A percentile compares a stretch with the other conserved stretches of the same genome.
phyloP scores from a whole-genome alignment of 306 rosid genomes.

The Cicer cuneatum region DNA sequence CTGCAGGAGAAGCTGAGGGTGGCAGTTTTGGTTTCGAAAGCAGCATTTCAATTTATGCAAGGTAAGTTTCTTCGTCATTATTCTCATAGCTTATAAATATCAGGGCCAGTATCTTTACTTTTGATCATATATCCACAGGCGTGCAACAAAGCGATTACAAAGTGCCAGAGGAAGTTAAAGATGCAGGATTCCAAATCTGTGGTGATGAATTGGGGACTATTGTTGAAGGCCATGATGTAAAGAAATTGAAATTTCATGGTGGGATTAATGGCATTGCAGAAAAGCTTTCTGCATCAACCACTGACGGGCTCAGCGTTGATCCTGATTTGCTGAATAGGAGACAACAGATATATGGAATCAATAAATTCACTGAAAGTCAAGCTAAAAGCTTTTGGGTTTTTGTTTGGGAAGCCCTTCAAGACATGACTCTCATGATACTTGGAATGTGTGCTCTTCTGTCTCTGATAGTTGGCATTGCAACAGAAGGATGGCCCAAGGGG shows the following conservation, averaged over 20 bases:
- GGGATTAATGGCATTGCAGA: constrained; percentile 70
- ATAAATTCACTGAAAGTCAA: constrained; percentile 78
- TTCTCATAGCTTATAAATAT: background rate
- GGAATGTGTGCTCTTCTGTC: constrained; percentile 91
- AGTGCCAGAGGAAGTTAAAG: constrained; percentile 76
- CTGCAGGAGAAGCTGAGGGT: constrained; percentile 82
- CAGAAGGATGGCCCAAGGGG: constrained; percentile 94
- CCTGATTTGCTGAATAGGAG: constrained; percentile 52
- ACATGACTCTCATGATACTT: constrained; percentile 95
- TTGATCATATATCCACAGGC: constrained; percentile 54
- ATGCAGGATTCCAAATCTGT: constrained; percentile 81
- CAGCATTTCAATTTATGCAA: constrained; percentile 81
- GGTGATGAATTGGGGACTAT: constrained; percentile 88
- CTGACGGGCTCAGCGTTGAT: constrained; percentile 60
- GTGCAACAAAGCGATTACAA: constrained; percentile 65
- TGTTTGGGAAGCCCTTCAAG: constrained; percentile 98
- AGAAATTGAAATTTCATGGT: constrained; percentile 80
- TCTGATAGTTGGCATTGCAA: constrained; percentile 77
- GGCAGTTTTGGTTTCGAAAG: constrained; percentile 90
- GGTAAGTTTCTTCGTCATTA: constrained; percentile 53
- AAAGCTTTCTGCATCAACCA: constrained; percentile 70
- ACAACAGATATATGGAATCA: constrained; percentile 72
- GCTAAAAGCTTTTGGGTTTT: constrained; percentile 76
- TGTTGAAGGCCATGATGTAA: constrained; percentile 81
- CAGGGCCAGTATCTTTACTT: constrained; percentile 34